Conservation (phyloP, 768 basidiomycete genomes). For the Boletus eberwhitei region DNA sequence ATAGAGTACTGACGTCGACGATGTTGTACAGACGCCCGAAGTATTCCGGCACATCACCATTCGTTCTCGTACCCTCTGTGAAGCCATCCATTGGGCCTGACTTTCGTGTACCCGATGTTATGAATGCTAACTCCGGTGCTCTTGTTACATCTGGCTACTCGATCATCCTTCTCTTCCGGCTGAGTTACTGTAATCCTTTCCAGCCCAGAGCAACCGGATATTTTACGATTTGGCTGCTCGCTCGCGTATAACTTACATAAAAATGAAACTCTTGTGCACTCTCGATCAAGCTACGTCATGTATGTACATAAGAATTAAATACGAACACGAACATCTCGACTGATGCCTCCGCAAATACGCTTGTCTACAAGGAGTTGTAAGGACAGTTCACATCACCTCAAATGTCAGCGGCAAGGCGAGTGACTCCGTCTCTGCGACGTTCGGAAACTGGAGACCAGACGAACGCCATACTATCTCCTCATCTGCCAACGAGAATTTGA, state of each 20-base stretch:
- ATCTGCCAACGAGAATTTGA: not conserved
- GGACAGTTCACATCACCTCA: not conserved
- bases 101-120: not conserved
- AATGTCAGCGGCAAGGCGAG: not conserved
- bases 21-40: not conserved
- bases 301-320: not conserved
- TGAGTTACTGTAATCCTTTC: too few species aligned
- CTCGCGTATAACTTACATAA: too few species aligned
- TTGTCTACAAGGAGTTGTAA: not conserved
- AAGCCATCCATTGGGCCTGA: not conserved
- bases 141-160: too few species aligned
- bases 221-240: not conserved
- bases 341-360: not conserved
- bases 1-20: not conserved
- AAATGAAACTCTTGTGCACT: too few species aligned
- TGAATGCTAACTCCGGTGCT: not conserved
- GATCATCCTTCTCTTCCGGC: too few species aligned
- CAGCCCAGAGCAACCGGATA: too few species aligned
- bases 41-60: not conserved
- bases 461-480: not conserved
- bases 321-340: not conserved
- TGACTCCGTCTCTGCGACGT: not conserved
- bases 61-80: not conserved
- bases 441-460: conserved; percentile 2
- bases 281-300: not conserved